Percentiles rank a stretch among this genome's conserved stretches.
Conservation (phyloP, 2,329 filamentous ascomycete genomes). For the Fonsecaea pugnacius region DNA sequence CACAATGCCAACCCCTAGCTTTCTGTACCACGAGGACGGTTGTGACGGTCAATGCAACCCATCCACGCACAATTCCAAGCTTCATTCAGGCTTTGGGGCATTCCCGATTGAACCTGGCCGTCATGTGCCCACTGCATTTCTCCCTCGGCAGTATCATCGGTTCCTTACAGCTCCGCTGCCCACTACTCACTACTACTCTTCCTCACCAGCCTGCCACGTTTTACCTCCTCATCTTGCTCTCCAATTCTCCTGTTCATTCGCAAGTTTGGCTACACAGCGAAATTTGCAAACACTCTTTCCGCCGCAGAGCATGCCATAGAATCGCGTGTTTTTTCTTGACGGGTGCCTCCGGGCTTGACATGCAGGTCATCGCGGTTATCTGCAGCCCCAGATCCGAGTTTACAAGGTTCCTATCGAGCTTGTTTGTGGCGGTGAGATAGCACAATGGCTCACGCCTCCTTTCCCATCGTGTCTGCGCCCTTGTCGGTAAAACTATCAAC, state of each 20-base stretch:
- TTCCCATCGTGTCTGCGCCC: constrained; percentile 18
- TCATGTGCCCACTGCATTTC: constrained; percentile 10
- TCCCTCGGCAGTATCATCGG: constrained; percentile 21
- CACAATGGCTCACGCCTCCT: constrained; percentile 29
- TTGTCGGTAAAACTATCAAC: constrained; percentile 33
- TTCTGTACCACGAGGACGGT: not conserved
- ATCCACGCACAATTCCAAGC: constrained; percentile 3
- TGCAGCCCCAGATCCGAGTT: constrained; percentile 29
- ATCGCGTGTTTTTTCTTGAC: constrained; percentile 10
- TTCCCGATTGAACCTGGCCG: not conserved
- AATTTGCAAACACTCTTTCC: not conserved
- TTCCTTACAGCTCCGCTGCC: constrained; percentile 13
- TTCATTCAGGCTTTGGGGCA: not conserved
- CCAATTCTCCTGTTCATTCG: constrained; percentile 15
- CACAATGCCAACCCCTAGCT: not conserved
- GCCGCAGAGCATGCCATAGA: constrained; percentile 26
- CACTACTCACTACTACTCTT: not conserved
- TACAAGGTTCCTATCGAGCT: constrained; percentile 27
- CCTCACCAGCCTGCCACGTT: constrained; percentile 19
- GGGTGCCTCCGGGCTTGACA: constrained; percentile 24
- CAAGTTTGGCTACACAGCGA: constrained; percentile 6
- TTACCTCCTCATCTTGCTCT: constrained; percentile 11
- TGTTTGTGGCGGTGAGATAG: constrained; percentile 21
- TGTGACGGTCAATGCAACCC: constrained; percentile 11
- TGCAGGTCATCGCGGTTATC: constrained; percentile 31